Percentiles rank a stretch among this genome's conserved stretches.
Conservation (phyloP, 2,329 filamentous ascomycete genomes). For the Cladosporium sp. region DNA sequence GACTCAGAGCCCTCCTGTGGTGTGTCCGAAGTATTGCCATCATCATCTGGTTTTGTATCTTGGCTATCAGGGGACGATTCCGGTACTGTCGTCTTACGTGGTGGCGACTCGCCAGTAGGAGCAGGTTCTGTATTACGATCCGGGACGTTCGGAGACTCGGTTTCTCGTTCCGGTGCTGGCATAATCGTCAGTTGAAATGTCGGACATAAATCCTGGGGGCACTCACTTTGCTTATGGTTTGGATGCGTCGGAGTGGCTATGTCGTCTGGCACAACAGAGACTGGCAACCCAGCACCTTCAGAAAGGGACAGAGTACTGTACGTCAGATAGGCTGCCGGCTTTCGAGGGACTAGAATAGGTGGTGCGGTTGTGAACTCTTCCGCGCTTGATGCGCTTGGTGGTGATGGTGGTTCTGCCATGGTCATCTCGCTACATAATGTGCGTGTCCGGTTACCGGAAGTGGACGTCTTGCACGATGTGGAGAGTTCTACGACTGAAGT, state of each 20-base stretch:
- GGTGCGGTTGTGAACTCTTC: not conserved
- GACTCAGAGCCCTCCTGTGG: not conserved
- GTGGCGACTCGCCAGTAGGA: not conserved
- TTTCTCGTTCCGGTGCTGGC: not conserved
- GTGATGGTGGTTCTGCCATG: not conserved
- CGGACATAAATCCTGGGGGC: not conserved
- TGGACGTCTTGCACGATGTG: too few species aligned
- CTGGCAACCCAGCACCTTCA: not conserved
- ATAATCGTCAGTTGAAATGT: not conserved
- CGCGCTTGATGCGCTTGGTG: not conserved
- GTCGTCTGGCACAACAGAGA: not conserved
- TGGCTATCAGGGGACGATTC: not conserved
- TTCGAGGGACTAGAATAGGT: not conserved
- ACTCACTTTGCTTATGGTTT: not conserved
- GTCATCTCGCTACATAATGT: not conserved
- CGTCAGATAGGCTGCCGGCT: slow-evolving; percentile 6
- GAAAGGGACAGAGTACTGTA: slow-evolving; percentile 2
- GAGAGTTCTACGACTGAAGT: not conserved
- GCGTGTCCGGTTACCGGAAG: not conserved
- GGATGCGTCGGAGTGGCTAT: not conserved
- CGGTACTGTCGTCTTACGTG: not conserved
- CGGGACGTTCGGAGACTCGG: not conserved
- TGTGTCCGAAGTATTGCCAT: not conserved
- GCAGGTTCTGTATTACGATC: not conserved
- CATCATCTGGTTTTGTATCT: not conserved